phyloP scores from a whole-genome alignment of 2,329 filamentous ascomycete genomes.

The Ceratocystis diversiconidia region DNA sequence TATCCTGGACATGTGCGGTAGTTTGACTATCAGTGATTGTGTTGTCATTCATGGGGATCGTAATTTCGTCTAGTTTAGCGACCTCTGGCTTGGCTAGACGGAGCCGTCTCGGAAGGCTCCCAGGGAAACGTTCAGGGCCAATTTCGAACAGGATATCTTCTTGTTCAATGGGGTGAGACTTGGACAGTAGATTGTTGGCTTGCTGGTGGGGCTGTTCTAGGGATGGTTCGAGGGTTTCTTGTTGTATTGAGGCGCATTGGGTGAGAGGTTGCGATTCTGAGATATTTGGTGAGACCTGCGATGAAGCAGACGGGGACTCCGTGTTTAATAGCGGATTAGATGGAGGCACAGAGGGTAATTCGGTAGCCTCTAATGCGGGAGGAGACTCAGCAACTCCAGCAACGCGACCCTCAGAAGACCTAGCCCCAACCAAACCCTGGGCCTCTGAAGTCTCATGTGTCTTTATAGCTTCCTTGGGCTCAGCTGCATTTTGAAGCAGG shows the following conservation, averaged over 20 bases:
- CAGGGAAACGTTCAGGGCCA: background rate
- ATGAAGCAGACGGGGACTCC: background rate
- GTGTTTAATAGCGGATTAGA: background rate
- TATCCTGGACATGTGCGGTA: background rate
- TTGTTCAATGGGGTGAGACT: background rate
- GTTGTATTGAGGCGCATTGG: background rate
- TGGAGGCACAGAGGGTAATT: background rate
- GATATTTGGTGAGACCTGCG: background rate
- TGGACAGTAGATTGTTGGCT: background rate
- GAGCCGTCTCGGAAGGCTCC: background rate
- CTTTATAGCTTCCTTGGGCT: background rate
- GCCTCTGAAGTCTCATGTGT: background rate
- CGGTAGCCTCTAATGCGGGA: background rate
- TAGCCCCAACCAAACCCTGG: background rate
- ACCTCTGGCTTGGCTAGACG: background rate
- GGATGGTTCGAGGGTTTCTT: background rate
- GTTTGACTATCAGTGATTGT: background rate
- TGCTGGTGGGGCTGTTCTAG: background rate
- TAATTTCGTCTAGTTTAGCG: background rate
- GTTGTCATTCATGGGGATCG: background rate
- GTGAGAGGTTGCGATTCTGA: background rate
- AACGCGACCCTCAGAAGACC: background rate
- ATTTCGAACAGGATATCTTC: constrained; percentile 6
- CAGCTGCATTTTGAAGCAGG: background rate
- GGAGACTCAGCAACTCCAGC: background rate